Base-by-base conservation (phyloP, 1,284 basidiomycete species). In the Mycena sp. region DNA sequence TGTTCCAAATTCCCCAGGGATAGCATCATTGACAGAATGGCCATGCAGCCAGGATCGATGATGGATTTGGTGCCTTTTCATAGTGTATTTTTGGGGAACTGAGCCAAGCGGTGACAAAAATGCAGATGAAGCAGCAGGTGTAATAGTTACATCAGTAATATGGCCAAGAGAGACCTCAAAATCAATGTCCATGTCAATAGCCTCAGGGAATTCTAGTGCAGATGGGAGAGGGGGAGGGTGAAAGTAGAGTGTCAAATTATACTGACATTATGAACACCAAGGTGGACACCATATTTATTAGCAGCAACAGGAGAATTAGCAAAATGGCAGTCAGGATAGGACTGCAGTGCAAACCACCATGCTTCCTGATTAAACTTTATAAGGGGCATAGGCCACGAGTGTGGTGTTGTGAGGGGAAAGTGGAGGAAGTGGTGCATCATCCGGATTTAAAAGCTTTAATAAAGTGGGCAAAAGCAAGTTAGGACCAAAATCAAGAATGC, bases 11-110 rank as follows among this genome's bases (percentile, higher is more conserved):
- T 56, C 61, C 0, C 1, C 40, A 1, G 65, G 61, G n/a, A 67
- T 67, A 3, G 43, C 65, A 25, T 67, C 61, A 29, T 67, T 67
- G 32, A 67, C 29, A 21, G 65, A 67, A 19, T 23, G 25, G 17
- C 62, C 65, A 4, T 10, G 53, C 4, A 62, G 65, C 21, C n/a
- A 60, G 6, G 65, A 67, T 1, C 64, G 61, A 41, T 67, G 65
- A 35, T 67, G 65, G 23, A 61, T 56, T 11, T 57, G 65, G n/a
- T 57, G 52, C 7, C 50, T 37, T 21, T 67, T 67, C 1, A 25
- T 16, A 16, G 23, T 56, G 40, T 61, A 61, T 26, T 61, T 61
- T 16, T 61, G 55, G 14, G 53, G 60, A 2, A 61, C 53, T 10
- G 53, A 61, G 12, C 60, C 60, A 12, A 61, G 53, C 4, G 53